phyloP scores from a whole-genome alignment of 225 moss, liverwort and hornwort genomes.

The Asterella californica region DNA sequence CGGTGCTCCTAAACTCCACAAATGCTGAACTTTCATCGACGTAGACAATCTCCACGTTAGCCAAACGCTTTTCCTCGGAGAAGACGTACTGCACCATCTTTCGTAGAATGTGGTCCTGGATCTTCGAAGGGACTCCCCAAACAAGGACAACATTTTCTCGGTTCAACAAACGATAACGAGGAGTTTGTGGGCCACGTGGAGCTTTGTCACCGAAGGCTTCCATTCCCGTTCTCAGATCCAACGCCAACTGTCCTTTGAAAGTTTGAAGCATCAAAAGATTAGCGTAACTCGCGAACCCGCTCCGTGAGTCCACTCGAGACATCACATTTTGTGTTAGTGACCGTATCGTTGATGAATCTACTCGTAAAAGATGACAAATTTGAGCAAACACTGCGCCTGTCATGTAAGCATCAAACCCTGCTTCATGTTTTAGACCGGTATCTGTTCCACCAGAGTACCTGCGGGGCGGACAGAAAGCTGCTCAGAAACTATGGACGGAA shows the following conservation, averaged over 20 bases:
- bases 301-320: background rate
- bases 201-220: slow-evolving; percentile 43
- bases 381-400: slow-evolving; percentile 80
- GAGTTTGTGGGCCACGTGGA: slow-evolving; percentile 25
- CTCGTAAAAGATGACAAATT: slow-evolving; percentile 37
- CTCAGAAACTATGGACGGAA: background rate
- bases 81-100: slow-evolving; percentile 32
- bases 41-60: slow-evolving; percentile 25
- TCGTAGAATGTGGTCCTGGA: slow-evolving; percentile 28
- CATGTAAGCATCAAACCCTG: slow-evolving; percentile 84
- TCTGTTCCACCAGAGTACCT: slow-evolving; percentile 41
- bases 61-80: slow-evolving; percentile 20
- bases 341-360: slow-evolving; percentile 30
- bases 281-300: slow-evolving; percentile 39
- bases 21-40: slow-evolving; percentile 42
- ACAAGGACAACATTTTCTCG: slow-evolving; percentile 45
- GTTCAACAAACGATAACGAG: slow-evolving; percentile 22
- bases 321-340: slow-evolving; percentile 15
- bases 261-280: slow-evolving; percentile 43
- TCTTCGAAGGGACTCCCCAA: slow-evolving; percentile 34
- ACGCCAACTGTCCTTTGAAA: slow-evolving; percentile 35
- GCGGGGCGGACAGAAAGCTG: background rate
- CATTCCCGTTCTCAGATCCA: slow-evolving; percentile 39
- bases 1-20: slow-evolving; percentile 34
- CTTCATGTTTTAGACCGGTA: slow-evolving; percentile 37